Base-by-base conservation (phyloP, 140 eudicot species). In the Ambrosia hybrid region DNA sequence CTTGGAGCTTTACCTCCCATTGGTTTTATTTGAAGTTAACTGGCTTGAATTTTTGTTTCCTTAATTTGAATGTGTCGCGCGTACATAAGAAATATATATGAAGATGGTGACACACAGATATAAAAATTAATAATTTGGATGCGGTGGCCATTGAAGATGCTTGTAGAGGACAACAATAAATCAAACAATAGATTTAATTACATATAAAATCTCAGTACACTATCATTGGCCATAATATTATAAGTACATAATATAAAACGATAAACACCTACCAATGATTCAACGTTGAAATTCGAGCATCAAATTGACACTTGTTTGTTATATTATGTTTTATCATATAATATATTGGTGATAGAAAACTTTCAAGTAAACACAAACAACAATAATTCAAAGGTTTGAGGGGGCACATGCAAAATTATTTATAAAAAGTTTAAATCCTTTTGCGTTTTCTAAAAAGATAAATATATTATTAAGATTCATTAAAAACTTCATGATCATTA, bases 1-100 rank as follows among this genome's bases (percentile, higher is more conserved):
- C 45, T 30, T 13, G 51, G 45, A 65, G 51, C 56, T 64, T 49
- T 49, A 11, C 48, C 48, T 43, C 39, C 9, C 63, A 74, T 26
- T 56, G 58, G 21, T 41, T 2, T 13, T 12, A 38, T 2, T 30
- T 72, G 37, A 55, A 57, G 34, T 33, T 73, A 15, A 34, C 15
- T 33, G 64, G 78, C 69, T 72, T 81, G 82, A 59, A 73, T 70
- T 79, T 83, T 77, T 74, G 82, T 80, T 79, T 9, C 82, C 68
- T 76, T 79, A 41, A 51, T 9, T 9, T 9, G 16, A 51, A 51
- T 51, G 2, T 13, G 68, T 51, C 48, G 8, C 9, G 48, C 11
- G 10, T 1, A 43, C 48, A 43, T 30, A 30, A 43, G 70, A 51
- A 61, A 63, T 70, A 52, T 58, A 66, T 12, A 58, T n/a, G 53